Evolutionary conservation across 176 grass and related monocot species (phyloP), one percentile per base, ranked within the genome.

Genomic region (Phragmites australis): DNA sequence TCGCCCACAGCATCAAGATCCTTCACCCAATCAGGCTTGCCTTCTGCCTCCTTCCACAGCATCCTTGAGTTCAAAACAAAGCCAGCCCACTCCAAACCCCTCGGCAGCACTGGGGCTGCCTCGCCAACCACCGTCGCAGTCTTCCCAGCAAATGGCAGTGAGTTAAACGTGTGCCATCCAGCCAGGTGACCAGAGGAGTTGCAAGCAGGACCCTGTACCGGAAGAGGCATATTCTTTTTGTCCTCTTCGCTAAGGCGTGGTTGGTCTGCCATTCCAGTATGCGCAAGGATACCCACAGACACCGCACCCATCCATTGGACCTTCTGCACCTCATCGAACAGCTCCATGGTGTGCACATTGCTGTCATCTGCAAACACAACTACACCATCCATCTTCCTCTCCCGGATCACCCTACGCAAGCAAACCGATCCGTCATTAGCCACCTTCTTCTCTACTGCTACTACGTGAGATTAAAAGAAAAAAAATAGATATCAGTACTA

Each of bases 321-420:
- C 78, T 99, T 99, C 72, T 99, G 96, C 86, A 91, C 88, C 93
- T 99, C 96, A 44, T 99, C 90, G 57, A 99, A 99, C n/a, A 99
- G 82, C 84, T 99, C 96, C 77, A 99, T 87, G 81, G 72, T 95
- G 40, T 99, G 96, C n/a, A 93, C 86, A 27, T 99, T 99, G 88
- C 96, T 99, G 75, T 99, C 96, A 25, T 99, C 96, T 0, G 93
- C 96, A 30, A 99, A 99, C 3, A 99, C 72, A 42, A 99, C 88
- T 10, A 99, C 75, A 0, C 96, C 96, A 17, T 99, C 96, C 90
- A 99, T 91, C 59, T 88, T 85, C 77, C 93, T 60, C 84, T 95
- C 93, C 39, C 93, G 79, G 61, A 99, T 95, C 76, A 93, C 90
- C 66, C 96, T 99, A 46, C 52, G 70, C 8, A 43, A 80, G 58